Evolutionary conservation across 2,329 filamentous ascomycete species (phyloP), one percentile per base, ranked within the genome.

Genomic region (Xylaria sp.): DNA sequence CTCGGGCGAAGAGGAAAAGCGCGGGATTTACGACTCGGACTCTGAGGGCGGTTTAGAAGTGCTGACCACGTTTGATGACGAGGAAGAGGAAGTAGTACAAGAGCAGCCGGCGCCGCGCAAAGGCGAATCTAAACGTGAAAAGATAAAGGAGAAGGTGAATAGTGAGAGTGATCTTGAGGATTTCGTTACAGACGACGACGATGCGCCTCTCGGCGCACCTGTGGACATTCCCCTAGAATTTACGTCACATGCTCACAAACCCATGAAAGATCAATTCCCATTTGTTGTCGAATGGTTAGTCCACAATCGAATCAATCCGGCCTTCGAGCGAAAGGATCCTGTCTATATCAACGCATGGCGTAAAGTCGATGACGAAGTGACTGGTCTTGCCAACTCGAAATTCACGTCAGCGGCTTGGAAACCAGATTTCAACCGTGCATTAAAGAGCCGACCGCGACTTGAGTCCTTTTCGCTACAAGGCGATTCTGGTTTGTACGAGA

Each of bases 271-370:
- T 48, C 88, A 94, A 59, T 95, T 95, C 81, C 88, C 87, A 57
- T 89, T 90, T 74, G 91, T 89, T 0, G 84, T 95, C 1, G 91
- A 94, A 77, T 95, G 92, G 92, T 91, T 94, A 81, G 90, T 95
- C 2, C 91, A 94, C 75, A 92, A 92, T 76, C 90, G 91, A 74
- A 85, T 96, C 60, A 91, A 94, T 73, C 92, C 92, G 0, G 88
- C 84, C 0, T 94, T 94, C 74, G 81, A 86, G 12, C 76, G 77
- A 20, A 81, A 86, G 5, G 88, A 92, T 69, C 83, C 87, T 8
- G 82, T 94, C 13, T 96, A 94, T 78, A 75, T 81, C 13, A 83
- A 92, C 32, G 89, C 92, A 0, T 94, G 94, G 82, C 82, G 82
- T 58, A 93, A 93, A 75, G 83, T 95, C 0, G 87, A 93, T 72